Evolutionary conservation across 1,284 basidiomycete species (phyloP), one percentile per base, ranked within the genome.

Genomic region (Cronartium ribicola): DNA sequence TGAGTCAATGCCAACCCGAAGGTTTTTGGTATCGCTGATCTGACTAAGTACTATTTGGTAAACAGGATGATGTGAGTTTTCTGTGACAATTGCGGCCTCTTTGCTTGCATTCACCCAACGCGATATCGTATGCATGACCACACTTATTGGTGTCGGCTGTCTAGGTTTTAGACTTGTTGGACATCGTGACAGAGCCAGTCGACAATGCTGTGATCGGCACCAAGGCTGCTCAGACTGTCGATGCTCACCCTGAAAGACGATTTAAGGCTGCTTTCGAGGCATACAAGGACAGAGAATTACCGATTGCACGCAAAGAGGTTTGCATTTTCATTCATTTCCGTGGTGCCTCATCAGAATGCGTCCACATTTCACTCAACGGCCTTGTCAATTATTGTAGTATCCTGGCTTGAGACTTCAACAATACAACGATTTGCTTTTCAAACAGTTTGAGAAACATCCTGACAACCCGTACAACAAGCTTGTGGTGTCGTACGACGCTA

Each of bases 381-480:
- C 29, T 65, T 36, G 29, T 43, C 71, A 39, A 20, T 44, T 2
- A 59, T 11, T 61, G 8, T 64, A 77, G 67, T 77, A 80, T 69
- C 81, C 81, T 17, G 81, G 81, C 3, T 74, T 81, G 65, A 76
- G 81, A 55, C 75, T 79, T 63, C 78, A 81, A 44, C 81, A 81
- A 75, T 80, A 80, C 69, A 77, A 81, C 57, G 80, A 81, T 70
- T 64, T 79, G 66, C 76, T 81, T 62, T 81, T 79, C 76, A 80
- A 81, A 75, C 77, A 81, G 66, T 81, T 81, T 76, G 66, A 80
- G 65, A 81, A 81, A 68, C 79, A 79, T 61, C 79, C 79, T 17
- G 79, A 80, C 62, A 81, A 81, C 70, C 81, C 81, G 7, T 81
- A 81, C 78, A 81, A 81, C 75, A 79, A 80, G 76, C 48, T 79